These are phyloP conservation scores for Cyanodermella asteris DNA, from an alignment of 2,329 filamentous ascomycete species.

Conservation along the genomic window DNA sequence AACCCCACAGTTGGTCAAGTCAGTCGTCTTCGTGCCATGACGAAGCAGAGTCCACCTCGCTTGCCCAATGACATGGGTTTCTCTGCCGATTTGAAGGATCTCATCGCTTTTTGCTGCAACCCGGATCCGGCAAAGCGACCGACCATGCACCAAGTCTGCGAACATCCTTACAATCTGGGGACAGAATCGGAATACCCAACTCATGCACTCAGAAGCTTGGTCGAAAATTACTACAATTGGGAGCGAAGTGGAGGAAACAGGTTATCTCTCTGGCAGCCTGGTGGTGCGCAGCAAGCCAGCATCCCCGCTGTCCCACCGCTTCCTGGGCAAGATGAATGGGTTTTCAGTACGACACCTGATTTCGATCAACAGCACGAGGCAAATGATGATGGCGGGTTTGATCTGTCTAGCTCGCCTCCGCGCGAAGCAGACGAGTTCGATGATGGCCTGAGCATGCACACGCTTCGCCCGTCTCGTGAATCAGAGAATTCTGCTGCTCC, in stretches of 20 bases:
- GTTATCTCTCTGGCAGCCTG: constrained; percentile 36
- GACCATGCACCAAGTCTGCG: constrained; percentile 22
- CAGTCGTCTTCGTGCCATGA: constrained; percentile 19
- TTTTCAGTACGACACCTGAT: constrained; percentile 40
- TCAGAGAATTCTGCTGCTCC: no score
- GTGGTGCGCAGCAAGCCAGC: constrained; percentile 34
- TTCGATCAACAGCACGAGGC: constrained; percentile 36
- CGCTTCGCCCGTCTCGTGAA: no score
- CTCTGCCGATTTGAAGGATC: constrained; percentile 21
- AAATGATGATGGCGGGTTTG: no score
- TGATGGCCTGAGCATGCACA: no score
- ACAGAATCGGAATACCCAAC: constrained; percentile 23
- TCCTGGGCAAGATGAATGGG: constrained; percentile 34
- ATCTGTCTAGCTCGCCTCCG: no score
- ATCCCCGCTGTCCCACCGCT: constrained; percentile 23
- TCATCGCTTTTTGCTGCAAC: constrained; percentile 22
- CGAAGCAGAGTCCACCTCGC: constrained; percentile 20
- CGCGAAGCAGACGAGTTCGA: no score
- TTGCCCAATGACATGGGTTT: constrained; percentile 21
- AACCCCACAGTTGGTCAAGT: constrained; percentile 25
- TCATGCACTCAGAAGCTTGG: constrained; percentile 20
- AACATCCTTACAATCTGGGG: constrained; percentile 21
- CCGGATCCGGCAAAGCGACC: constrained; percentile 22
- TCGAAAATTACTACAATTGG: constrained; percentile 27
- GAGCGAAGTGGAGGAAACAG: constrained; percentile 25